Evolutionary conservation across 2,329 filamentous ascomycete genomes (phyloP), one percentile per base, ranked within the genome.

Genomic region (Calycina marina): DNA sequence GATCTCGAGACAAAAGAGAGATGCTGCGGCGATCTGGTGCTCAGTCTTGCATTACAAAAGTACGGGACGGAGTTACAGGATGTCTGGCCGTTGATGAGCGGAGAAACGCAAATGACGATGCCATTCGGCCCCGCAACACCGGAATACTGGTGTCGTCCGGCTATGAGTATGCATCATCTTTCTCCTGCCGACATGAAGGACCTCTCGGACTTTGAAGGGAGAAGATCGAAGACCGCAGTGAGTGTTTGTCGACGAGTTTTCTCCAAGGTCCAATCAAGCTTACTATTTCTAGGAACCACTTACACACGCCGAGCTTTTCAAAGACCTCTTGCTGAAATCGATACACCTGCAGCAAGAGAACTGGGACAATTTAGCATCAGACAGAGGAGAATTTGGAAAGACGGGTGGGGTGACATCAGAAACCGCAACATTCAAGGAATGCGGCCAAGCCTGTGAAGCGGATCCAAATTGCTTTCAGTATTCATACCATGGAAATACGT

Each of bases 21-120:
- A 25, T 69, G 65, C 41, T 72, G 65, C 38, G 68, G 68, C 4
- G 68, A 72, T 42, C 60, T 57, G 28, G 55, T 69, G 28, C 56
- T 69, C 25, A 56, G 58, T 6, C 39, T 57, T 31, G 61, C 60
- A 4, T 41, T 71, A 30, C 56, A 62, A 32, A 59, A 70, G 28
- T 61, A 60, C 5, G 54, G 54, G 1, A 44, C 62, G 3, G 37
- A 25, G 2, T 17, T 40, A 17, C 40, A 37, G 22, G 35, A 31
- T 4, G 40, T 35, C 17, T 38, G 37, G 37, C 40, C 40, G 12
- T 36, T 39, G 37, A 35, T 38, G 26, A 42, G 38, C 24, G 40
- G 40, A 11, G 40, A 42, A 18, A 15, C 31, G 18, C 35, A 34
- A 17, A 22, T 28, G 3, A 40, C 32, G 14, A 14, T 37, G 6